phyloP scores from a whole-genome alignment of 2,329 filamentous ascomycete genomes.

The Kalmusia sp. region DNA sequence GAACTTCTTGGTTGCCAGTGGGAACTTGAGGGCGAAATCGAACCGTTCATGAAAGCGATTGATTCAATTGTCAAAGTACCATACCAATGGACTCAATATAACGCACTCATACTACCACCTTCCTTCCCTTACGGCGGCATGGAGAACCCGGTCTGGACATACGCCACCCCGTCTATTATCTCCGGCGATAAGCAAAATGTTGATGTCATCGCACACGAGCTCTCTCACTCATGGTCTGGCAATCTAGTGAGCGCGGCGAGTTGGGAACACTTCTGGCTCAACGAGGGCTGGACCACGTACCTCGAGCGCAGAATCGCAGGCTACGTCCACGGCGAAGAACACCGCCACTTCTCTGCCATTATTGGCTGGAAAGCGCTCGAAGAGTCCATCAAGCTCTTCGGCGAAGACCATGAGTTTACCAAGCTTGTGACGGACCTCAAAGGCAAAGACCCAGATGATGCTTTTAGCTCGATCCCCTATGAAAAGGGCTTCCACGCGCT shows the following conservation, averaged over 20 bases:
- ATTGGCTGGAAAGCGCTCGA: constrained; percentile 92
- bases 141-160: constrained; percentile 95
- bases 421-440: constrained; percentile 88
- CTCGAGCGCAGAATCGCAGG: constrained; percentile 85
- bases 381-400: constrained; percentile 80
- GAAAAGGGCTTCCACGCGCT: constrained; percentile 97
- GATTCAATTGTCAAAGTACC: constrained; percentile 78
- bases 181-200: constrained; percentile 84
- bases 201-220: constrained; percentile 92
- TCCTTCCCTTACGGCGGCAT: constrained; percentile 70
- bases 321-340: constrained; percentile 78
- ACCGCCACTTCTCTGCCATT: constrained; percentile 93
- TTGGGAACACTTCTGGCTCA: constrained; percentile 80
- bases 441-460: constrained; percentile 92
- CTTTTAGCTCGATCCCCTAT: constrained; percentile 91
- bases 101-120: constrained; percentile 86
- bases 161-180: constrained; percentile 93
- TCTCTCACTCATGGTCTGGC: constrained; percentile 82
- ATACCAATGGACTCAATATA: constrained; percentile 95
- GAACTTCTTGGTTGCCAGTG: constrained; percentile 83
- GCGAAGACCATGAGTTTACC: constrained; percentile 88
- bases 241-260: constrained; percentile 81
- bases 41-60: constrained; percentile 87
- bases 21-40: constrained; percentile 90
- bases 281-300: constrained; percentile 92